Evolutionary conservation across 1,284 basidiomycete species (phyloP), one percentile per base, ranked within the genome.

Genomic region (Ganoderma sinense): DNA sequence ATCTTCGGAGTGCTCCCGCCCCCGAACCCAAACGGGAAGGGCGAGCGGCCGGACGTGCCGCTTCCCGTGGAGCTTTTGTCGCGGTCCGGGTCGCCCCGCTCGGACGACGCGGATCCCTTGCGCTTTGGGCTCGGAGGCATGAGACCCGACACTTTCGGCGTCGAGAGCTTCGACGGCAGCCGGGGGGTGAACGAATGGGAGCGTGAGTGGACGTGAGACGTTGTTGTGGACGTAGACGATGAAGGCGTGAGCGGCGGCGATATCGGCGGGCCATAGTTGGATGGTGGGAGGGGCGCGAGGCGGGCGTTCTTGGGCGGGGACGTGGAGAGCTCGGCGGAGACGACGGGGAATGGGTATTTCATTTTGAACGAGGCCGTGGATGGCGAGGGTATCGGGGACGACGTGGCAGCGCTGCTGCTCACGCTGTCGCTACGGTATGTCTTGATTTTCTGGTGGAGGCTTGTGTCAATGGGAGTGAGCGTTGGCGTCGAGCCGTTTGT

Each of bases 131-230:
- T 85, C 2, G 86, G 84, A 43, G 78, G 85, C 73, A 79, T 64
- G 23, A 84, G 71, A 0, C 78, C 82, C 10, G 85, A 53, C 23
- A 53, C 73, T 69, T 85, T 84, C 39, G 87, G 86, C 13, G 85
- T 81, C 5, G 90, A 84, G 1, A 91, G 82, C 71, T 92, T 92
- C 0, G 91, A 91, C 0, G 91, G 85, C n/a, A 91, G 78, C 68
- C 89, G 90, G 0, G 90, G 91, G 0, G 90, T 89, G 73, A 92
- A 92, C 2, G 90, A 87, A 73, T 91, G 89, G 39, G 89, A 90
- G 43, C 89, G 87, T 31, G 84, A 84, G 75, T 90, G 89, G 7
- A 86, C 84, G 71, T 81, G 80, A 74, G 64, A 82, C 23, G 59
- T 41, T 7, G 41, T 16, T 18, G 45, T 53, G 18, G 78, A 73